Percentiles rank a stretch among this genome's conserved stretches.
phyloP scores from a whole-genome alignment of 352 stramenopile genomes.

The Phytophthora lateralis region DNA sequence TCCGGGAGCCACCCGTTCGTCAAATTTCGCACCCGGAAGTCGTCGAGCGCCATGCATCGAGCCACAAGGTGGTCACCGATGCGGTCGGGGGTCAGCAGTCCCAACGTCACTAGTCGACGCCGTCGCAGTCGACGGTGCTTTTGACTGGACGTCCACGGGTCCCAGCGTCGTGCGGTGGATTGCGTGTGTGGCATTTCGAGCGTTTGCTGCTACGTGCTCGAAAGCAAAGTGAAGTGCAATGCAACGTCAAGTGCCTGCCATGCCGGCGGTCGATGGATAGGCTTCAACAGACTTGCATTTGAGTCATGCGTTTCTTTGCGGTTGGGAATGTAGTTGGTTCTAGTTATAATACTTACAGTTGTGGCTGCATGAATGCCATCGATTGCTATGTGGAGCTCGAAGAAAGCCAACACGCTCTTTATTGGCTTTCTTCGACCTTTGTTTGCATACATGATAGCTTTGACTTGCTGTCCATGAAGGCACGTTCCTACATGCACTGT shows the following conservation, averaged over 20 bases:
- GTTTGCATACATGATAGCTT: not conserved
- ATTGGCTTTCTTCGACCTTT: not conserved
- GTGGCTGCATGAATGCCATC: not conserved
- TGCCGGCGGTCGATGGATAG: slow-evolving; percentile 27
- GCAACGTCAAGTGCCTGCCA: slow-evolving; percentile 4
- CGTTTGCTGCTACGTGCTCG: not conserved
- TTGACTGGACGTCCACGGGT: slow-evolving; percentile 22
- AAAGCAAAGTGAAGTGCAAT: slow-evolving; percentile 12
- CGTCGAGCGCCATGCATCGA: slow-evolving; percentile 26
- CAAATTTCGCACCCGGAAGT: slow-evolving; percentile 20
- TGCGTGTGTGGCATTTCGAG: slow-evolving; percentile 13
- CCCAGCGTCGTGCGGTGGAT: slow-evolving; percentile 21
- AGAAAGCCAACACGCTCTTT: not conserved
- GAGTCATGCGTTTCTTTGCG: slow-evolving; percentile 13
- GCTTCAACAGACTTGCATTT: slow-evolving; percentile 7
- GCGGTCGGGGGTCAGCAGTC: slow-evolving; percentile 26
- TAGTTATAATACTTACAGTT: slow-evolving; percentile 8
- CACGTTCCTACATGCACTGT: no score
- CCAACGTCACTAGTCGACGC: slow-evolving; percentile 2
- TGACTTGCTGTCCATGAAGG: no score
- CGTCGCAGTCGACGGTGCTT: slow-evolving; percentile 18
- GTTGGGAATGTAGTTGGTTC: not conserved
- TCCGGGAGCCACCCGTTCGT: slow-evolving; percentile 19
- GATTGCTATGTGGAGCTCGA: not conserved
- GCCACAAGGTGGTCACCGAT: slow-evolving; percentile 37